Base-by-base conservation (phyloP, 176 grass and related monocot genomes). In the Oryza coarctata region DNA sequence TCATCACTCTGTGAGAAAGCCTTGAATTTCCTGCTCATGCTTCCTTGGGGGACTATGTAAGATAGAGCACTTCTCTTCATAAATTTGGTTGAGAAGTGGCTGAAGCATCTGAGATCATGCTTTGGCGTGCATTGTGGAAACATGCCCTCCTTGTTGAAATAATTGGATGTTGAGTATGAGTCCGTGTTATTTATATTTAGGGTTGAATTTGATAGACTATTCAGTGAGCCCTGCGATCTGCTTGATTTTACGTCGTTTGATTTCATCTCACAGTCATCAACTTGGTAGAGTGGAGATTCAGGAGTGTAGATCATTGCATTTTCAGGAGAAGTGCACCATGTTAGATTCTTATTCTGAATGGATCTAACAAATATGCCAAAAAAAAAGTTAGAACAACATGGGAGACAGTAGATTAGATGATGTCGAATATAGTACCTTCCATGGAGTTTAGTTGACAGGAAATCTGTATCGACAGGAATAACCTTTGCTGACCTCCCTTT, bases 91-190 rank as follows among this genome's bases (percentile, higher is more conserved):
- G 95, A 98, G 84, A 98, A 98, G 78, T 75, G 93, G 76, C 88
- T 95, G 82, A 95, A 95, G 85, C 93, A 99, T 91, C 93, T 93
- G 35, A 93, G 86, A 22, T 93, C 89, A 64, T 80, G 63, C 61
- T 61, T 87, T 9, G 87, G 92, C 38, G 89, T 87, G 83, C 84
- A 83, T 63, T 83, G 81, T 73, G 74, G 65, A 76, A 86, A 78
- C 61, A 81, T 83, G 70, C 73, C 78, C 9, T 85, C 84, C 83
- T 85, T 91, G 35, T 73, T 28, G 33, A 58, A 71, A 76, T 76
- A 87, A 23, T 87, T 87, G 69, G 64, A 80, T 52, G 28, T 41
- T 3, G 86, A 79, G 34, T 82, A 87, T 85, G 76, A 34, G 27
- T 87, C 87, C 32, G 40, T 43, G 9, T 58, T 90, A 35, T 83